phyloP scores from a whole-genome alignment of 2,329 filamentous ascomycete species.

The Fusarium coicis region DNA sequence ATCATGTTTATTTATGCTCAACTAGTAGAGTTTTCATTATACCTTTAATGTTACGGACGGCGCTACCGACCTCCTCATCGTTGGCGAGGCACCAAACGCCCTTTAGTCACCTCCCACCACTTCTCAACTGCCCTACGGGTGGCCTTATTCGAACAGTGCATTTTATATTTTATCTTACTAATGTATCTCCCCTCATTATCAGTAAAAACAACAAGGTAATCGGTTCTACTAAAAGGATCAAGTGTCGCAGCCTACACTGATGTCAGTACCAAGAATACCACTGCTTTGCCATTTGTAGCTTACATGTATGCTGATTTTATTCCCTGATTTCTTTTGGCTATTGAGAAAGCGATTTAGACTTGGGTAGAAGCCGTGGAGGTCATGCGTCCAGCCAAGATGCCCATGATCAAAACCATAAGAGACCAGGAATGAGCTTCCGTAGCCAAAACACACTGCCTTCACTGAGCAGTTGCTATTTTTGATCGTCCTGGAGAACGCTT shows the following conservation, averaged over 20 bases:
- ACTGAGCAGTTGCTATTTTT: background rate
- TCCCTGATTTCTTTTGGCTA: background rate
- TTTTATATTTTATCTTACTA: background rate
- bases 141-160: background rate
- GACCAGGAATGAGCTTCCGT: background rate
- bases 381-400: background rate
- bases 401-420: background rate
- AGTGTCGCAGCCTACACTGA: background rate
- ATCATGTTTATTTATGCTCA: background rate
- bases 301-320: background rate
- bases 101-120: background rate
- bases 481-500: background rate
- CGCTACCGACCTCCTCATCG: background rate
- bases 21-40: rapidly evolving
- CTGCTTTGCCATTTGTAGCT: background rate
- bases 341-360: background rate
- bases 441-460: background rate
- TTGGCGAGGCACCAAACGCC: background rate
- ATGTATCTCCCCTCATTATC: background rate
- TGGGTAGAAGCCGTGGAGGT: background rate
- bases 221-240: background rate
- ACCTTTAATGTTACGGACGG: rapidly evolving
- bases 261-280: background rate
- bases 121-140: background rate
- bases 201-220: background rate